Evolutionary conservation across 2,329 filamentous ascomycete species (phyloP), one percentile per base, ranked within the genome.

Genomic region (Ophiosphaerella herpotricha): DNA sequence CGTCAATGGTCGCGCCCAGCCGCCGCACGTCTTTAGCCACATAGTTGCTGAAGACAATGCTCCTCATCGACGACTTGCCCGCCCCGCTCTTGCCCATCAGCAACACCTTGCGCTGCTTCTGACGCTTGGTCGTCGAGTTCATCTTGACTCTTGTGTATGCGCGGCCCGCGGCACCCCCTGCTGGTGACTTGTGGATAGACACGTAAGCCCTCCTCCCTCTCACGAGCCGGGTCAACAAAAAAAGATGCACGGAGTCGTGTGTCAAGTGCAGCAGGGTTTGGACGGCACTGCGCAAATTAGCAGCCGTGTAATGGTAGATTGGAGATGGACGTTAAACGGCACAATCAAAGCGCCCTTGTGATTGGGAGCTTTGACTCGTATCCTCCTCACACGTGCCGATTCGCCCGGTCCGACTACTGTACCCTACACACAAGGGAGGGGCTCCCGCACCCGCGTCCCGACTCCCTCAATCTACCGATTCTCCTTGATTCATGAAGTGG

Each of bases 41-140:
- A 73, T 97, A 97, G 76, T 97, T 97, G 80, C 90, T 96, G 77
- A 99, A 99, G 73, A 99, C 97, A 70, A 99, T 97, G 68, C 89
- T 94, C 58, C 94, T 85, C 94, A 99, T 99, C 48, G 91, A 97
- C 36, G 92, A 97, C 77, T 99, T 99, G 47, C 94, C 94, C 0
- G 93, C 96, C 46, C 94, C 94, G 56, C 90, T 96, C 79, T 97
- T 97, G 63, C 94, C 94, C 94, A 80, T 80, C 38, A 81, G 70
- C 66, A 81, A 69, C 65, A 81, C 78, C 65, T 81, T 81, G 68
- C 78, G 77, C 73, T 80, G 77, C 72, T 80, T 80, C 64, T 79
- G 77, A 44, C 78, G 75, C 68, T 78, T 79, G 36, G 61, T 60
- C 33, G 61, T 60, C 6, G 68, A 68, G 46, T 73, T 73, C 71